phyloP scores from a whole-genome alignment of 306 rosid species.

The Lathyrus aphaca region DNA sequence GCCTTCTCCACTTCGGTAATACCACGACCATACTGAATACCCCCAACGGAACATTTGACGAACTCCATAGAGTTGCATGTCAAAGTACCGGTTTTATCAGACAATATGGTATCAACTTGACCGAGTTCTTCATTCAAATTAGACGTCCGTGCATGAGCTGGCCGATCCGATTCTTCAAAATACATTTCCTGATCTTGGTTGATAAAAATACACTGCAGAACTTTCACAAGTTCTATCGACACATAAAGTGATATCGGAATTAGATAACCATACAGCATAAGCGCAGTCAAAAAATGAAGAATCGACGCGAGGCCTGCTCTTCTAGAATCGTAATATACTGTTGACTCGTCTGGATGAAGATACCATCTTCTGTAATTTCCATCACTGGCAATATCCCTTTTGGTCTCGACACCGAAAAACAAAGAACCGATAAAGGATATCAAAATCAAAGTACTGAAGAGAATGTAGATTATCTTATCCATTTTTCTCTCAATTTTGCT shows the following conservation, averaged over 20 bases:
- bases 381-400: constrained; percentile 47
- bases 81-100: constrained; percentile 92
- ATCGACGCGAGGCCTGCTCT: constrained; percentile 58
- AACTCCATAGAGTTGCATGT: constrained; percentile 96
- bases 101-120: constrained; percentile 77
- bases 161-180: constrained; percentile 66
- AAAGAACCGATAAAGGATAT: constrained; percentile 73
- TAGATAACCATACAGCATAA: constrained; percentile 86
- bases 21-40: constrained; percentile 75
- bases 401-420: constrained; percentile 61
- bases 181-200: constrained; percentile 86
- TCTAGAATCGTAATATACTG: constrained; percentile 62
- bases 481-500: constrained; percentile 84
- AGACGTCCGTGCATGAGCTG: constrained; percentile 87
- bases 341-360: constrained; percentile 64
- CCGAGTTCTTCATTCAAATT: constrained; percentile 95
- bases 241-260: constrained; percentile 91
- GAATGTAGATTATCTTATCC: constrained; percentile 84
- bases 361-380: constrained; percentile 72
- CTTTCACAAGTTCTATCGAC: constrained; percentile 91
- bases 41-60: constrained; percentile 80
- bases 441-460: constrained; percentile 70
- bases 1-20: constrained; percentile 80
- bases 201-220: constrained; percentile 79
- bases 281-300: constrained; percentile 84